These are phyloP conservation scores for Zasmidium citrigriseum DNA, from an alignment of 2,329 filamentous ascomycete genomes.

Conservation along the genomic window DNA sequence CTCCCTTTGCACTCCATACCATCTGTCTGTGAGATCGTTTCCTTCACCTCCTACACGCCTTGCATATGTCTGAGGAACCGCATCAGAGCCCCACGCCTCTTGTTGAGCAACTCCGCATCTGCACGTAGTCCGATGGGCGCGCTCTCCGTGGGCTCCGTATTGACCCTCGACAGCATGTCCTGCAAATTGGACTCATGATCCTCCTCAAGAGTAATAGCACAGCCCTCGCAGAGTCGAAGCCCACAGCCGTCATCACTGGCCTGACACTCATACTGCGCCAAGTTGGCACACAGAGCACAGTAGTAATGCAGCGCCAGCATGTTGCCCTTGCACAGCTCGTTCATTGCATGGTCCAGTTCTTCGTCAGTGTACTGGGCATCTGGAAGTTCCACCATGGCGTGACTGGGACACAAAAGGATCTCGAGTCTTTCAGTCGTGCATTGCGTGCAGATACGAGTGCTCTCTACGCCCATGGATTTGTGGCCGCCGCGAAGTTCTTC, in stretches of 20 bases:
- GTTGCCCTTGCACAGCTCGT: constrained; percentile 17
- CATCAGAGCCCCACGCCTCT: constrained; percentile 33
- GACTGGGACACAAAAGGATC: constrained; percentile 39
- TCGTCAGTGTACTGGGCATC: constrained; percentile 7
- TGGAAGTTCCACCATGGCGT: constrained; percentile 33
- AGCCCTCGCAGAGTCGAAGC: constrained; percentile 34
- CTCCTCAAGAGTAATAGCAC: constrained; percentile 24
- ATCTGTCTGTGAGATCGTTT: no score
- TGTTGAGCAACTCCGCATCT: constrained; percentile 36
- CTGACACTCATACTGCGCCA: constrained; percentile 40
- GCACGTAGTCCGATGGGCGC: constrained; percentile 33
- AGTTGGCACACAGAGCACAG: constrained; percentile 45
- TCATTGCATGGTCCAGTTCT: constrained; percentile 24
- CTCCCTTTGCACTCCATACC: background rate
- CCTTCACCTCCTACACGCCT: background rate
- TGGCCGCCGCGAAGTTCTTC: constrained; percentile 37
- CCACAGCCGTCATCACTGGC: constrained; percentile 31
- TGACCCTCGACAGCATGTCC: constrained; percentile 26
- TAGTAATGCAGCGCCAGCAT: constrained; percentile 29
- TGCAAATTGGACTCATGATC: constrained; percentile 26
- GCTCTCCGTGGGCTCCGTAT: constrained; percentile 16
- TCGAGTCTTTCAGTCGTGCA: constrained; percentile 39
- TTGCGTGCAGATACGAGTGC: constrained; percentile 40
- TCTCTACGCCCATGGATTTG: constrained; percentile 26
- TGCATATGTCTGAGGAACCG: constrained; percentile 16